These are phyloP conservation scores for Calonectria leucothoes DNA, from an alignment of 2,329 filamentous ascomycete species.

Conservation along the genomic window DNA sequence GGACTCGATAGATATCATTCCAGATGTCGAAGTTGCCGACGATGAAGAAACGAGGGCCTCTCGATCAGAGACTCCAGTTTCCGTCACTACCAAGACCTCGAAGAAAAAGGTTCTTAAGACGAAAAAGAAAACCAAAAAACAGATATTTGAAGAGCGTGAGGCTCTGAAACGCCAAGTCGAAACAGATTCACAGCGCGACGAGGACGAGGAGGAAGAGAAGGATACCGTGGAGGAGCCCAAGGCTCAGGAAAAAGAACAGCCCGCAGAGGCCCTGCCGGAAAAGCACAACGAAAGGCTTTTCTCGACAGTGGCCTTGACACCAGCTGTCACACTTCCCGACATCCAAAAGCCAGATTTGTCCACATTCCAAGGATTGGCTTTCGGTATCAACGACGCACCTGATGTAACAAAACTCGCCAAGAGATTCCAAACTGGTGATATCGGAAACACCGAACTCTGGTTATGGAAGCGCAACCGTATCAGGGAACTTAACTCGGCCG, in stretches of 20 bases:
- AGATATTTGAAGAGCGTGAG: conserved; percentile 76
- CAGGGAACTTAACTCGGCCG: conserved; percentile 63
- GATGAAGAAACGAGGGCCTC: conserved; percentile 55
- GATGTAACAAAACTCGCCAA: conserved; percentile 61
- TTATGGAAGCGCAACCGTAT: conserved; percentile 68
- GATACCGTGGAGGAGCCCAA: conserved; percentile 33
- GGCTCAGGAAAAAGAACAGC: conserved; percentile 35
- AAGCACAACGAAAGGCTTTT: conserved; percentile 60
- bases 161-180: conserved; percentile 68
- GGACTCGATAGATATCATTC: conserved; percentile 62
- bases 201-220: conserved; percentile 56
- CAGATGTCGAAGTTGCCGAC: conserved; percentile 59
- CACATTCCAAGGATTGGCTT: conserved; percentile 56
- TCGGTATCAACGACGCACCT: conserved; percentile 60
- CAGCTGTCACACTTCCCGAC: conserved; percentile 59
- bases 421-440: conserved; percentile 56
- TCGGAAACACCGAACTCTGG: conserved; percentile 66
- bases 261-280: conserved; percentile 52
- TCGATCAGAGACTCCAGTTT: conserved; percentile 60
- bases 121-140: conserved; percentile 84
- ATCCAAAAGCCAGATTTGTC: conserved; percentile 59
- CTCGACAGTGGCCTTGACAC: conserved; percentile 57
- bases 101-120: conserved; percentile 68
- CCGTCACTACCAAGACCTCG: conserved; percentile 58
- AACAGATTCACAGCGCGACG: conserved; percentile 52